These are phyloP conservation scores for Cinchona pubescens DNA, from an alignment of 257 asterid species.

Conservation along the genomic window DNA sequence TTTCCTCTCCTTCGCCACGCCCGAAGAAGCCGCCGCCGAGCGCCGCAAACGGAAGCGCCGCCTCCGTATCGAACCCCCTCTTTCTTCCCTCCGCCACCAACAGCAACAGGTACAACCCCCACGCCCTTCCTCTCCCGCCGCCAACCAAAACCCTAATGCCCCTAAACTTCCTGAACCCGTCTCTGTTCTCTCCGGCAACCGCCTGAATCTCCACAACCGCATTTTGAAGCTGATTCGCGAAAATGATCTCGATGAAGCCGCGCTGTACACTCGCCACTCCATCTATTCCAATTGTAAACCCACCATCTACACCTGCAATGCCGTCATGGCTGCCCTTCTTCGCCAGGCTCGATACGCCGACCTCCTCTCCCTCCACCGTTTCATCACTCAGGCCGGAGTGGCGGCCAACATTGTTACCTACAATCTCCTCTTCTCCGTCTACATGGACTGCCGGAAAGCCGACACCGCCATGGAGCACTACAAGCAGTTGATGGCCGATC, in stretches of 20 bases:
- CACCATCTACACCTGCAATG: conserved; percentile 75
- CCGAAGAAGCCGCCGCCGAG: conserved; percentile 94
- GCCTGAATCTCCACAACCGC: conserved; percentile 70
- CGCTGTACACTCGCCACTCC: conserved; percentile 88
- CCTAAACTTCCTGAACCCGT: conserved; percentile 88
- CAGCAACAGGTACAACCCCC: conserved; percentile 44
- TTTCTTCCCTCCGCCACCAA: conserved; percentile 61
- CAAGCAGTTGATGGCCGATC: conserved; percentile 62
- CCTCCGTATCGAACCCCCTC: conserved; percentile 80
- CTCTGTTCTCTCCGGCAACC: conserved; percentile 63
- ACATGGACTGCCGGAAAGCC: conserved; percentile 71
- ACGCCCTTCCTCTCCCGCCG: conserved; percentile 30
- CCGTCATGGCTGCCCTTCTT: conserved; percentile 83
- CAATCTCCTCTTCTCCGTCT: conserved; percentile 64
- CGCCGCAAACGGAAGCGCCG: conserved; percentile 89
- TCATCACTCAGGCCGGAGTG: conserved; percentile 83
- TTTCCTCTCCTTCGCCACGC: conserved; percentile 79
- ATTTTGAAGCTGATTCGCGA: conserved; percentile 79
- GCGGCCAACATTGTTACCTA: conserved; percentile 70
- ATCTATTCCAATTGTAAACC: conserved; percentile 90
- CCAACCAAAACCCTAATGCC: conserved; percentile 58
- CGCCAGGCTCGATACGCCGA: conserved; percentile 78
- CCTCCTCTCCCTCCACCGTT: conserved; percentile 78
- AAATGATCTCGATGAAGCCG: conserved; percentile 90
- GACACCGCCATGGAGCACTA: conserved; percentile 88